phyloP scores from a whole-genome alignment of 441 rosid genomes.

The Syzygium malaccense region DNA sequence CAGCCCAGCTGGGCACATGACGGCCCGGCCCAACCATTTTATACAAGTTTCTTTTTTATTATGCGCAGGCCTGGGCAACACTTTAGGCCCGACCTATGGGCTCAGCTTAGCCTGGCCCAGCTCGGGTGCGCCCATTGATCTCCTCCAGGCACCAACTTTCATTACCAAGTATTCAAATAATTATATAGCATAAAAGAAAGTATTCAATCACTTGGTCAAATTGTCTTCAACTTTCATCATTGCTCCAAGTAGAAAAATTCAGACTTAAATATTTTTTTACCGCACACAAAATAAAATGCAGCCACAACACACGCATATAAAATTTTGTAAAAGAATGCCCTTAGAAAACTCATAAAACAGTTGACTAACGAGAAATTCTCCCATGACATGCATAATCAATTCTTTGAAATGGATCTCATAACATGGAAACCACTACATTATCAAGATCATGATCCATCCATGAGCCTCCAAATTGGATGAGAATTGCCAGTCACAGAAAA shows the following conservation, averaged over 20 bases:
- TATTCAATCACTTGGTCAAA: background rate
- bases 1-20: too few relatives aligned
- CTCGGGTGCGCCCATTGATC: background rate
- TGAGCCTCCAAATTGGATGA: background rate
- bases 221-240: background rate
- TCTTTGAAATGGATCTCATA: background rate
- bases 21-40: too few relatives aligned
- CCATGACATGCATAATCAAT: background rate
- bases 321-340: background rate
- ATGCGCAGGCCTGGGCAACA: background rate
- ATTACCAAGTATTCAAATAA: background rate
- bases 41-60: too few relatives aligned
- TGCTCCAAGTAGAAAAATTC: background rate
- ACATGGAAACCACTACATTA: background rate
- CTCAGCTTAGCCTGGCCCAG: background rate
- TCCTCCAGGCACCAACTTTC: background rate
- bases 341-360: background rate
- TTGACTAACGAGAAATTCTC: background rate
- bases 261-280: background rate
- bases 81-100: background rate
- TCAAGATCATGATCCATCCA: background rate
- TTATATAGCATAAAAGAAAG: background rate
- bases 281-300: background rate
- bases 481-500: background rate
- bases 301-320: background rate